Evolutionary conservation across 352 stramenopile genomes (phyloP), one percentile per base, ranked within the genome.

Genomic region (Pythium plurisporium): DNA sequence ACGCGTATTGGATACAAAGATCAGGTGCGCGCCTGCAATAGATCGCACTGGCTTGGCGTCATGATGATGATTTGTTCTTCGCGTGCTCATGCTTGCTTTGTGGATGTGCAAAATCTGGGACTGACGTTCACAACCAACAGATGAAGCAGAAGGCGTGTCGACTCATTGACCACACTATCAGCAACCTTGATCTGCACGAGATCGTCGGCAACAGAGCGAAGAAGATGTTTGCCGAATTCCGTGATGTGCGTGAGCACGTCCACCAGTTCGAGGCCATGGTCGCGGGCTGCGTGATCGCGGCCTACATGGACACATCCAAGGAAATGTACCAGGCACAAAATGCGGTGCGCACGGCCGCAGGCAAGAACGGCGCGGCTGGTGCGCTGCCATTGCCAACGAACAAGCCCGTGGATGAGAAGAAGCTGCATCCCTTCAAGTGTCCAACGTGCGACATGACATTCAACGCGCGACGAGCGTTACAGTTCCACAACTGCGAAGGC

Each of bases 1-100:
- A 99, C 96, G 30, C 79, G 96, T 59, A 96, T 97, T 61, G 95
- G 95, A 50, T 99, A 99, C 79, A 99, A 99, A 70, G 95, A 99
- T 69, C 84, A 96, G 77, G 83, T 97, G 46, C 36, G 59, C n/a
- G n/a, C n/a, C n/a, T n/a, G 36, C 48, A 55, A 55, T 45, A 46
- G 31, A 48, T 26, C n/a, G 2, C 29, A 9, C 19, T n/a, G 48
- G 15, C 29, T 33, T 36, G 23, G 37, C 30, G 17, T n/a, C 5
- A 17, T 46, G 48, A 14, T 55, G 15, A 30, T 8, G 17, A 3
- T 17, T 27, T 40, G 51, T 41, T 36, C 23, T 19, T 57, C 22
- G 43, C 42, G 31, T 37, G 17, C 37, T 42, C 36, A 43, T 5
- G 20, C 54, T 40, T 26, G 50, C 40, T 61, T 20, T 53, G 22